These are phyloP conservation scores for Silene vulgaris DNA, from an alignment of 179 eudicot genomes.

Conservation along the genomic window DNA sequence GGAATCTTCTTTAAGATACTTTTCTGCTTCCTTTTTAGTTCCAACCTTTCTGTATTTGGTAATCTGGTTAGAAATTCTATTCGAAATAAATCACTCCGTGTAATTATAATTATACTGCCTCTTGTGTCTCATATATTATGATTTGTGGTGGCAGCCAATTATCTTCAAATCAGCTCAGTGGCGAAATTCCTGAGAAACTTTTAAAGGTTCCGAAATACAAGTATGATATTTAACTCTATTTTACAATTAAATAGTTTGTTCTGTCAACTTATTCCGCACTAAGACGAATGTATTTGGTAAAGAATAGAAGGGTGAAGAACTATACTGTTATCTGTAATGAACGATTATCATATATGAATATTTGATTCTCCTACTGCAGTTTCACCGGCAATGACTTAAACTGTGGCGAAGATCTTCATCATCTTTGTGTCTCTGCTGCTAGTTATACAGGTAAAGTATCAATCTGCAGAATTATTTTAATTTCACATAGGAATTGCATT, in stretches of 20 bases:
- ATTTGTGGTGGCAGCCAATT: slow-evolving; percentile 62
- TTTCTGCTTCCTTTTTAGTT: background rate
- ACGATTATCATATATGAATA: slow-evolving; percentile 11
- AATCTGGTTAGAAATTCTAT: background rate
- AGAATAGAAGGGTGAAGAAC: background rate
- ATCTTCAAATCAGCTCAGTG: slow-evolving; percentile 64
- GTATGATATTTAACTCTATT: slow-evolving; percentile 37
- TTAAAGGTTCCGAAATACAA: slow-evolving; percentile 59
- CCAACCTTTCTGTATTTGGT: background rate
- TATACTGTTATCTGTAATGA: background rate
- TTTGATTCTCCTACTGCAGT: slow-evolving; percentile 39
- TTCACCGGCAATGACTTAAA: slow-evolving; percentile 66
- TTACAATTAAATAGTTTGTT: background rate
- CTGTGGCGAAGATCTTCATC: slow-evolving; percentile 50
- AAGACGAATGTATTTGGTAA: background rate
- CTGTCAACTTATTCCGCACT: background rate
- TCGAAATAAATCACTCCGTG: background rate
- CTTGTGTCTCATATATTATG: slow-evolving; percentile 13
- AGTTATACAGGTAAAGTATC: slow-evolving; percentile 20
- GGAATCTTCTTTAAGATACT: background rate
- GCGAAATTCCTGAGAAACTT: slow-evolving; percentile 56
- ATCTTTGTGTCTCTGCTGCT: slow-evolving; percentile 51
- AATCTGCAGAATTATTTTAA: background rate
- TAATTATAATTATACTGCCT: background rate
- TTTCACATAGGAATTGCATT: background rate